Evolutionary conservation across 306 rosid genomes (phyloP), one percentile per base, ranked within the genome.

Genomic region (Vachellia pachyceras): DNA sequence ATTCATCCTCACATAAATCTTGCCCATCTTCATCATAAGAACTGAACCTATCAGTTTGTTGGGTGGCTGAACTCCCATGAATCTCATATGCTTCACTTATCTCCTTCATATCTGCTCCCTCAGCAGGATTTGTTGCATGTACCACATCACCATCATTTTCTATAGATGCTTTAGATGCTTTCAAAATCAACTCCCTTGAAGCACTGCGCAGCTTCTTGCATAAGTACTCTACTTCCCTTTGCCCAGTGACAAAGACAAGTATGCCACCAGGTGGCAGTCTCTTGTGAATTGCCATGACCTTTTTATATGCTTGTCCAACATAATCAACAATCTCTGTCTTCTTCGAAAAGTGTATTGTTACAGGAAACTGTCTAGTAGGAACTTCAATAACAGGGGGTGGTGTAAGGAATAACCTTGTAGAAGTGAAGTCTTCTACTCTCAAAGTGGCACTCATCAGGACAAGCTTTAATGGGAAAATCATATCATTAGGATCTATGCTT

Each of bases 391-490:
- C 87, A 49, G 97, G 97, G 25, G 97, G 95, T 39, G 94, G 84
- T 69, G 86, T 79, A 73, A 36, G 57, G 80, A 95, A 95, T 85
- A 95, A 50, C 80, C 86, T 90, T 77, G 79, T 89, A 74, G 94
- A 86, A 80, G 86, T 84, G 79, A 94, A 95, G 77, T 95, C 98
- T 83, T 92, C 92, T 54, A 90, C 98, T 77, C 90, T 88, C 91
- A 95, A 79, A 58, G 97, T 95, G 77, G 98, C 98, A 84, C 98
- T 92, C 98, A 91, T 95, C 79, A 95, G 93, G 79, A 95, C 95
- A 88, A 93, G 95, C 84, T 90, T 95, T 79, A 95, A 82, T 13
- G 95, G 99, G 81, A 84, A 91, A 83, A 95, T 81, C 86, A 78
- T 67, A 65, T 82, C 44, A 41, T 77, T 91, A 71, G 92, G 83